Evolutionary conservation across 192 early-diverging fungal genomes (phyloP), one percentile per base, ranked within the genome.

Genomic region (Rhizophagus clarus): DNA sequence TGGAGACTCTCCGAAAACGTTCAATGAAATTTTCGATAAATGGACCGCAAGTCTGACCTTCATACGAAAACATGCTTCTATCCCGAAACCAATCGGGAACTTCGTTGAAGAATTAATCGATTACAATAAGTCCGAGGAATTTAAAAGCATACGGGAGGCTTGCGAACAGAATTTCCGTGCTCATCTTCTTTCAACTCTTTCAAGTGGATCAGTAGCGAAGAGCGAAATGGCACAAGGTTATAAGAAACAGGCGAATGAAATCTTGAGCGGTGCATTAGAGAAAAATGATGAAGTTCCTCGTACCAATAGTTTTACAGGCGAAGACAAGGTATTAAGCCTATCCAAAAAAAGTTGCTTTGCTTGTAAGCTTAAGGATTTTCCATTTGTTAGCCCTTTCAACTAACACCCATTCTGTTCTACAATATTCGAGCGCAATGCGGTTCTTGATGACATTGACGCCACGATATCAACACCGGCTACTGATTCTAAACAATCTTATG

Each of bases 151-250:
- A 4, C 72, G 24, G 5, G 26, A 6, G 6, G 6, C 72, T 74
- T 74, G 12, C 10, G 72, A 47, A 5, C 72, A 60, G 29, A 60
- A 73, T 74, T 74, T 74, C 72, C n/a, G 31, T 0, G 10, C 49
- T 31, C 72, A 74, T 7, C 2, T 49, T 49, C 72, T 74, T 29
- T 40, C 49, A 60, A 31, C 6, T 1, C 0, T 74, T 31, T 74
- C 72, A 74, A 49, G 72, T 28, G 26, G 26, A 10, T 74, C 26
- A 20, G 72, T 74, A 10, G 29, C 49, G 3, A 74, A 74, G 17
- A 74, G 49, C 26, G 24, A 74, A 74, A 26, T 74, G 49, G 72
- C 72, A 74, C 22, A 74, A 29, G 49, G 24, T 12, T 74, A 74
- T 3, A 60, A 60, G 74, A 75, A 34, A 75, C 73, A 75, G 51